These are phyloP conservation scores for Blastocystis sp. DNA, from an alignment of 352 stramenopile genomes.

Conservation along the genomic window DNA sequence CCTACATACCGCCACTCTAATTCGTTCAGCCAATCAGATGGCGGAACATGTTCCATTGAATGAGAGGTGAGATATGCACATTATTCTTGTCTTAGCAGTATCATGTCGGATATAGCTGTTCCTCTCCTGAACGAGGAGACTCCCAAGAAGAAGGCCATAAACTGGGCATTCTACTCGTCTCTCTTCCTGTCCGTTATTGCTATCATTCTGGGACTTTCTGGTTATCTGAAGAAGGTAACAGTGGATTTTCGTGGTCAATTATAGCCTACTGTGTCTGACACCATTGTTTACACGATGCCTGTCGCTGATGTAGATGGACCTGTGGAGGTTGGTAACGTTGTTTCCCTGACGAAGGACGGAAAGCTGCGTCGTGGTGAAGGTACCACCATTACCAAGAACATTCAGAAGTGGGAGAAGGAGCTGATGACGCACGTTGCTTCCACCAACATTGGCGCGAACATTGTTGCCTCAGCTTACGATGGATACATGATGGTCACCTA, in stretches of 20 bases:
- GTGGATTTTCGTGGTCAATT: neutral
- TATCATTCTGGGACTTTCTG: neutral
- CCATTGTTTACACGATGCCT: neutral
- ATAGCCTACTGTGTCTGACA: conserved; percentile 21
- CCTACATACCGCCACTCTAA: neutral
- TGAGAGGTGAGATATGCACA: neutral
- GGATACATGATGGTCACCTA: conserved; percentile 11
- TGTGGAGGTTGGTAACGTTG: conserved; percentile 11
- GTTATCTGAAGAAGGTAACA: conserved; percentile 39
- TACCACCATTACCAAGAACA: conserved; percentile 51
- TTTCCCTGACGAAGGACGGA: conserved; percentile 27
- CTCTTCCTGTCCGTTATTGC: conserved; percentile 21
- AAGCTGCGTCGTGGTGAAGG: conserved; percentile 1
- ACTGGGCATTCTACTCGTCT: neutral
- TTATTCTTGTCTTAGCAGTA: neutral
- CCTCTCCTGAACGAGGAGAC: neutral
- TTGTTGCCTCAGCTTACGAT: conserved; percentile 41
- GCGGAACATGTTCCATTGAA: neutral
- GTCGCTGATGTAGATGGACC: neutral
- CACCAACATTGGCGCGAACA: neutral
- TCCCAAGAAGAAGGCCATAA: neutral
- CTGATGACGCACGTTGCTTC: conserved; percentile 11
- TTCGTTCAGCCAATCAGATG: neutral
- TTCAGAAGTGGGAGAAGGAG: conserved; percentile 1
- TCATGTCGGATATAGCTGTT: neutral